phyloP scores from a whole-genome alignment of 2,329 filamentous ascomycete species.

The Tolypocladium capitatum region DNA sequence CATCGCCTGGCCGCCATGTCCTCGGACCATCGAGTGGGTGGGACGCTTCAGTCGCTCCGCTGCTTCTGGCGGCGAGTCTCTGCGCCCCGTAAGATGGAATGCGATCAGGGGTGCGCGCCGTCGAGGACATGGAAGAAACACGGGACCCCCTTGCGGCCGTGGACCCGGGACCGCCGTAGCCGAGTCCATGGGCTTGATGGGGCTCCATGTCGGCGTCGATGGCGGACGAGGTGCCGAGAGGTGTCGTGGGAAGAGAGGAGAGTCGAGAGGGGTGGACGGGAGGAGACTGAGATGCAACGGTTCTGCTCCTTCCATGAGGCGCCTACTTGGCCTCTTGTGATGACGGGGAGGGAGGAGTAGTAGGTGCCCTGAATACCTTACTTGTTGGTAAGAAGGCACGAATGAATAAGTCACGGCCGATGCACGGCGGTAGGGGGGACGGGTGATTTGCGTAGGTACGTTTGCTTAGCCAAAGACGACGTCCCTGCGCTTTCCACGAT shows the following conservation, averaged over 20 bases:
- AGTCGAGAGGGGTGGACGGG: neutral
- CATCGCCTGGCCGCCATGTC: neutral
- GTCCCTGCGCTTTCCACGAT: conserved; percentile 36
- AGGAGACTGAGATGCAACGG: neutral
- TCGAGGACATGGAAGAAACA: neutral
- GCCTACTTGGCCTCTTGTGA: too few relatives aligned
- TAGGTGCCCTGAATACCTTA: too few relatives aligned
- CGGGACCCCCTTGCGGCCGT: neutral
- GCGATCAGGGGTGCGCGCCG: neutral
- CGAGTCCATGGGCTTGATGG: neutral
- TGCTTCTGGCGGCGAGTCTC: neutral
- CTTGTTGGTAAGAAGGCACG: neutral
- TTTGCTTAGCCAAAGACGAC: conserved; percentile 24
- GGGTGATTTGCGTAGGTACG: too few relatives aligned
- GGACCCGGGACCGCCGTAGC: neutral
- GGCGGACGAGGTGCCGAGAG: neutral
- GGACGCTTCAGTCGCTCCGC: neutral
- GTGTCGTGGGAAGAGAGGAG: neutral
- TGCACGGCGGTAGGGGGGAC: neutral
- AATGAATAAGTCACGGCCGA: neutral
- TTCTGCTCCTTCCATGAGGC: neutral
- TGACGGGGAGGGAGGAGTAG: too few relatives aligned
- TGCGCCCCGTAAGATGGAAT: neutral
- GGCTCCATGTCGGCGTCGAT: neutral
- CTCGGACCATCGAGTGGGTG: neutral